Base-by-base conservation (phyloP, 768 basidiomycete species). In the Mycena amicta region DNA sequence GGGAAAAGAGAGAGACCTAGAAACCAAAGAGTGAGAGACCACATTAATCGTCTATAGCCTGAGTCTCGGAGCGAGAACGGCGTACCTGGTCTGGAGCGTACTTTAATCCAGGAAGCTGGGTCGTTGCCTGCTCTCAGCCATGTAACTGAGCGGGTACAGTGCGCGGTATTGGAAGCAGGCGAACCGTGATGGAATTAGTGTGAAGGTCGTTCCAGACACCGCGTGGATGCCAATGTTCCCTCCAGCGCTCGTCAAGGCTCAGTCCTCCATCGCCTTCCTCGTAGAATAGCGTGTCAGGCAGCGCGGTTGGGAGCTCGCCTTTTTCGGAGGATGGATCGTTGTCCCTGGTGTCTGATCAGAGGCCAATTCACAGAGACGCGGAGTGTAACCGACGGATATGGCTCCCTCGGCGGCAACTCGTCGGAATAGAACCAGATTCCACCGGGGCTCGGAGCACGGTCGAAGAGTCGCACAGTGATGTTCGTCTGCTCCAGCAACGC, bases 391-490 rank as follows among this genome's bases (percentile, higher is more conserved):
- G 31, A 65, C 64, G 60, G 64, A 59, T 65, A 65, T 2, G 60
- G 23, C 45, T 65, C 64, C 51, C 64, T 60, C 6, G 53, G 56
- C 15, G 67, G 65, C 5, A 55, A 59, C 49, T 68, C 67, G 27
- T 63, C 62, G 2, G 67, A 67, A 50, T 65, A 67, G 40, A 60
- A 62, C 67, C 67, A 68, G 56, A 65, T 67, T 1, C 67, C 67
- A n/a, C 67, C 67, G 0, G 67, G 67, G 3, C 25, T 33, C 2
- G 64, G 64, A 6, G 64, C 54, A 20, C 64, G 64, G 12, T 66
- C 64, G 25, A 66, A 66, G 13, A 66, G 53, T 5, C 64, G 55
- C 13, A 66, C 64, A 15, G 49, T 55, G 23, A 64, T 57, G 26
- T 60, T 55, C 27, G 60, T 58, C n/a, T 60, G 55, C 4, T 61